Conservation (phyloP, 1,284 basidiomycete genomes). For the Microbotryomycetes sp. region DNA sequence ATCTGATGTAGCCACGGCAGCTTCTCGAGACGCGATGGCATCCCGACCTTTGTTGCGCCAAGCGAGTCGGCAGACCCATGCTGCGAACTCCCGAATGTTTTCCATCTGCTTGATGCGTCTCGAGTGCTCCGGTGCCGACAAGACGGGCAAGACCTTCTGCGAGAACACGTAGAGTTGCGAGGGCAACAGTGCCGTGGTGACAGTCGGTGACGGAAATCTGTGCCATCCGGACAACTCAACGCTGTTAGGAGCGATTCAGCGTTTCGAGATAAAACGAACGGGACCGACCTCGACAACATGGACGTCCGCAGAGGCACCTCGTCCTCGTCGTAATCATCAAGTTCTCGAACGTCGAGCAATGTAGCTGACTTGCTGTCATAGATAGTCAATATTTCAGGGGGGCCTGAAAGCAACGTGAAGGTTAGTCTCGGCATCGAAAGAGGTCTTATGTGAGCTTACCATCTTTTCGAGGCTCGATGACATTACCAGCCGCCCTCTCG, state of each 20-base stretch:
- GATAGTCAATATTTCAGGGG: conserved; percentile 29
- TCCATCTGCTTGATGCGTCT: conserved; percentile 22
- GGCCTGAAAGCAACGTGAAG: conserved; percentile 7
- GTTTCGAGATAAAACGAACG: conserved; percentile 41
- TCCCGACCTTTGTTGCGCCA: conserved; percentile 21
- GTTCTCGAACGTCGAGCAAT: conserved; percentile 33
- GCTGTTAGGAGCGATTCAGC: too few relatives aligned
- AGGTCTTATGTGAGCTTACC: conserved; percentile 18
- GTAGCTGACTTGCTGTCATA: conserved; percentile 23
- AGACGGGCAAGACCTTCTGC: conserved; percentile 28
- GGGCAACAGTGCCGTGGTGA: conserved; percentile 68
- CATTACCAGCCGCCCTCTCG: conserved; percentile 42
- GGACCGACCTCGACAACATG: conserved; percentile 31
- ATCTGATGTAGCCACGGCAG: too few relatives aligned
- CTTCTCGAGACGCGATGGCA: conserved; percentile 2
- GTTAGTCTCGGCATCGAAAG: background rate
- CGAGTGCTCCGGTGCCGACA: conserved; percentile 14
- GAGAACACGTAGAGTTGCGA: conserved; percentile 78
- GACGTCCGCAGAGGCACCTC: conserved; percentile 34
- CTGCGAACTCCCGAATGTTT: conserved; percentile 20
- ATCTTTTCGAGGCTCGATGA: conserved; percentile 32
- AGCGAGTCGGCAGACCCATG: conserved; percentile 19
- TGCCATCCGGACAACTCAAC: conserved; percentile 28
- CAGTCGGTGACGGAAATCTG: conserved; percentile 65
- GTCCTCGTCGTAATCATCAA: conserved; percentile 41